Evolutionary conservation across 192 early-diverging fungal species (phyloP).

Genomic region (Pilobolus umbonatus): DNA sequence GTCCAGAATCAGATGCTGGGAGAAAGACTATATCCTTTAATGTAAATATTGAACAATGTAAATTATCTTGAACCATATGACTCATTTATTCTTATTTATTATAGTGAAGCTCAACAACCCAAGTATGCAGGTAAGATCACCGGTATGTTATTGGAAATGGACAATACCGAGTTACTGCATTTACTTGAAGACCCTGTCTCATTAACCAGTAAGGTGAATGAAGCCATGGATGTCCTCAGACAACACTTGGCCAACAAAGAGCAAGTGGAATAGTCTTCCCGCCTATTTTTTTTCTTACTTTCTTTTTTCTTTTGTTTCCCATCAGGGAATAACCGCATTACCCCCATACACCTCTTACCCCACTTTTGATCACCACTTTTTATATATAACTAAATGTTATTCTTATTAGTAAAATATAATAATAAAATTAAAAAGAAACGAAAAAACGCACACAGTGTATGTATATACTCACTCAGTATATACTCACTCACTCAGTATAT

Average conservation of each 20-base stretch:
- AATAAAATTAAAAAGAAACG: too few relatives aligned
- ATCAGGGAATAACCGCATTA: too few relatives aligned
- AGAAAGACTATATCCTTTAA: constrained; percentile 90
- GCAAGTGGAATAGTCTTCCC: neutral
- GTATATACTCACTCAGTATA: too few relatives aligned
- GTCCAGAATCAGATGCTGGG: constrained; percentile 96
- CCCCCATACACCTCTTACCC: too few relatives aligned
- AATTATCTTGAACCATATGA: too few relatives aligned
- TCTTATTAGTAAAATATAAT: neutral
- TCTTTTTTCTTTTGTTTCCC: too few relatives aligned
- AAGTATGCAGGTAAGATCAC: constrained; percentile 94
- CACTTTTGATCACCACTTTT: too few relatives aligned
- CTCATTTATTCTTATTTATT: neutral
- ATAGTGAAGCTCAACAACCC: constrained; percentile 50
- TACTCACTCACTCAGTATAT: too few relatives aligned
- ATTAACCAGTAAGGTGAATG: constrained; percentile 75
- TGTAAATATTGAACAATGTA: too few relatives aligned
- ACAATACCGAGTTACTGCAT: constrained; percentile 88
- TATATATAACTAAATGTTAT: neutral
- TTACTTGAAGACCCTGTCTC: constrained; percentile 80
- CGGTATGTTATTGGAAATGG: constrained; percentile 98
- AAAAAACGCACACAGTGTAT: too few relatives aligned
- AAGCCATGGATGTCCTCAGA: constrained; percentile 83
- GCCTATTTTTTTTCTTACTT: too few relatives aligned
- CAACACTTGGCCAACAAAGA: constrained; percentile 41